These are phyloP conservation scores for Rickenella mellea DNA, from an alignment of 768 basidiomycete species.

Conservation along the genomic window DNA sequence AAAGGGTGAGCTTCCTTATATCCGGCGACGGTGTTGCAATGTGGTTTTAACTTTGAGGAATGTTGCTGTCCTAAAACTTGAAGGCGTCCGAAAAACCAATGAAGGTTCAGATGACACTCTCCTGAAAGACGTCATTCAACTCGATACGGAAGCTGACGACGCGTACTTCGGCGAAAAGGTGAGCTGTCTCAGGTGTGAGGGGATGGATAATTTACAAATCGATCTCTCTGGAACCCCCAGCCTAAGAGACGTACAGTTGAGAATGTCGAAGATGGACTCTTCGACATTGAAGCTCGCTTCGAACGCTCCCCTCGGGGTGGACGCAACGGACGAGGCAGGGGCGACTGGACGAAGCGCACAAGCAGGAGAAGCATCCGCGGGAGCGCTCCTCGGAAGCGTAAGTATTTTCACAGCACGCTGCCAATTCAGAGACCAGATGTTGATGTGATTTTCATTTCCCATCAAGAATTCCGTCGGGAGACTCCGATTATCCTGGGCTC, in stretches of 20 bases:
- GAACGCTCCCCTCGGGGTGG: conserved; percentile 70
- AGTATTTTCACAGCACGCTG: no score
- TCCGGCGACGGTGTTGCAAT: no score
- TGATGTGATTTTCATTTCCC: no score
- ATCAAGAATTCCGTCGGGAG: no score
- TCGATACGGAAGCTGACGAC: conserved; percentile 52
- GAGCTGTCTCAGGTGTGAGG: conserved; percentile 10
- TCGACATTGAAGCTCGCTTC: conserved; percentile 89
- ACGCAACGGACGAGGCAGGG: conserved; percentile 32
- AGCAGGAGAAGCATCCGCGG: no score
- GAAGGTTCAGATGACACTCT: conserved; percentile 62
- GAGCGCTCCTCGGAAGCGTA: no score
- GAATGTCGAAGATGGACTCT: conserved; percentile 85
- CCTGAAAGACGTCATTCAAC: conserved; percentile 63
- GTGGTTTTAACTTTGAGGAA: no score
- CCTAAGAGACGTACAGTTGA: conserved; percentile 56
- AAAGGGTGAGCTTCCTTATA: no score
- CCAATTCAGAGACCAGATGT: no score
- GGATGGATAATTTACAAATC: background rate
- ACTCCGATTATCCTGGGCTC: no score
- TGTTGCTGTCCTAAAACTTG: conserved; percentile 66
- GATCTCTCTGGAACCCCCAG: conserved; percentile 39
- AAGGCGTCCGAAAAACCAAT: conserved; percentile 66
- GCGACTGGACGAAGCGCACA: no score
- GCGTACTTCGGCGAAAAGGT: conserved; percentile 93